A percentile compares a stretch with the other conserved stretches of the same genome.
Evolutionary conservation across 306 rosid genomes (phyloP).

Genomic region (Cyclanthera cordifolia): DNA sequence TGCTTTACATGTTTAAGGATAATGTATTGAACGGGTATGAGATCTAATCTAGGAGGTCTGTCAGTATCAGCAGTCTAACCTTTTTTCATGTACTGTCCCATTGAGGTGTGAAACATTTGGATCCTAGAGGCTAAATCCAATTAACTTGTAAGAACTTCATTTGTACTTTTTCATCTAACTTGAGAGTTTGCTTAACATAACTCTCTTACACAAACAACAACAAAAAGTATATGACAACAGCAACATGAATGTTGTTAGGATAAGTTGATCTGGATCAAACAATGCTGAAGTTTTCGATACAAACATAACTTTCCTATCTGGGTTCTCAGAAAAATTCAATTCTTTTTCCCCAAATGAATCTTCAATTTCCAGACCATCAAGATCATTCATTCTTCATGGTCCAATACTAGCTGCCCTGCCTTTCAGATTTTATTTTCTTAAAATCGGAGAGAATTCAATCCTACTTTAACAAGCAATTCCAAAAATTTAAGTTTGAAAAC

Average conservation of each 20-base stretch:
- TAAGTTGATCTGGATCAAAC: neutral
- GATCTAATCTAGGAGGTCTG: neutral
- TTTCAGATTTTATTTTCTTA: neutral
- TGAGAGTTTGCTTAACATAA: neutral
- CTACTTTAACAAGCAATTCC: neutral
- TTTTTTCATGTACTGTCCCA: neutral
- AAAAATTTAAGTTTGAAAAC: neutral
- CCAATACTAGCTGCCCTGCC: neutral
- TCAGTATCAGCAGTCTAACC: neutral
- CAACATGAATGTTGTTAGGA: neutral
- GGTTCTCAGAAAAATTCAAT: neutral
- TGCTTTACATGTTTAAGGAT: neutral
- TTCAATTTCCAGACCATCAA: neutral
- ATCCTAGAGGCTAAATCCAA: neutral
- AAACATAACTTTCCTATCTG: neutral
- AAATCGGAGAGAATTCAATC: neutral
- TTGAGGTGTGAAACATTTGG: neutral
- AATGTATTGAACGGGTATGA: neutral
- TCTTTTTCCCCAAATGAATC: neutral
- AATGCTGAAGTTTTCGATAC: neutral
- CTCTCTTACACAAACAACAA: neutral
- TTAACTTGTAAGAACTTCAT: neutral
- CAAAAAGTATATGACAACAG: neutral
- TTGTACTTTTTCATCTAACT: neutral
- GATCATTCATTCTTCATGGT: neutral